Conservation (phyloP, 1,284 basidiomycete species). For the Moesziomyces aphidis region DNA sequence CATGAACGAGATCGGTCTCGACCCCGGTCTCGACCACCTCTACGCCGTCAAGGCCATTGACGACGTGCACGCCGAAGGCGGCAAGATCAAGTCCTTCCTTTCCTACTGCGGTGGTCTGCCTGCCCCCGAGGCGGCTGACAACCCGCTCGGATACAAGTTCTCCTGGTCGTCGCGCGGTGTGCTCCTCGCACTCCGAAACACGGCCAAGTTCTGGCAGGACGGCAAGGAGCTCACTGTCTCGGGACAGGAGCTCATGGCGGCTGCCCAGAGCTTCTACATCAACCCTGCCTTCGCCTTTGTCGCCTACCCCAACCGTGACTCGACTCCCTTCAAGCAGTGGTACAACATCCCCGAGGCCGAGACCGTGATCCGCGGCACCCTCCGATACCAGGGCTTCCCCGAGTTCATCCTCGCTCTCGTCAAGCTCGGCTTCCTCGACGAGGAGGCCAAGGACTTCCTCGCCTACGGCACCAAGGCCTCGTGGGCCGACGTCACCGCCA, state of each 20-base stretch:
- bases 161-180: slow-evolving; percentile 98
- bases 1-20: slow-evolving; percentile 98
- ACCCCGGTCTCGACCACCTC: slow-evolving; percentile 95
- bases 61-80: slow-evolving; percentile 92
- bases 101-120: slow-evolving; percentile 98
- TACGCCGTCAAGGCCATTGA: slow-evolving; percentile 97
- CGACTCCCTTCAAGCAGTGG: slow-evolving; percentile 82
- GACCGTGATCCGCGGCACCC: slow-evolving; percentile 90
- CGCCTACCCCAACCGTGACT: slow-evolving; percentile 97
- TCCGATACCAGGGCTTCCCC: slow-evolving; percentile 98
- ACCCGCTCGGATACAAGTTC: slow-evolving; percentile 99
- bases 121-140: slow-evolving; percentile 87
- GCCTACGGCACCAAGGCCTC: slow-evolving; percentile 66
- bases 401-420: slow-evolving; percentile 92
- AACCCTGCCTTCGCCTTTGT: slow-evolving; percentile 96
- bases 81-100: slow-evolving; percentile 89
- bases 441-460: slow-evolving; percentile 80
- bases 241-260: slow-evolving; percentile 63
- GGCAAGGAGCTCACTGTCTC: slow-evolving; percentile 61
- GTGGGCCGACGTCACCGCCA: slow-evolving; percentile 78
- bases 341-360: slow-evolving; percentile 95
- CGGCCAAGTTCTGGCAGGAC: slow-evolving; percentile 76
- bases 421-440: slow-evolving; percentile 87
- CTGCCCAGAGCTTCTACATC: slow-evolving; percentile 92
- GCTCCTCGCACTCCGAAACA: slow-evolving; percentile 92